These are phyloP conservation scores for Balakata baccata DNA, from an alignment of 345 rosid genomes.

Conservation along the genomic window DNA sequence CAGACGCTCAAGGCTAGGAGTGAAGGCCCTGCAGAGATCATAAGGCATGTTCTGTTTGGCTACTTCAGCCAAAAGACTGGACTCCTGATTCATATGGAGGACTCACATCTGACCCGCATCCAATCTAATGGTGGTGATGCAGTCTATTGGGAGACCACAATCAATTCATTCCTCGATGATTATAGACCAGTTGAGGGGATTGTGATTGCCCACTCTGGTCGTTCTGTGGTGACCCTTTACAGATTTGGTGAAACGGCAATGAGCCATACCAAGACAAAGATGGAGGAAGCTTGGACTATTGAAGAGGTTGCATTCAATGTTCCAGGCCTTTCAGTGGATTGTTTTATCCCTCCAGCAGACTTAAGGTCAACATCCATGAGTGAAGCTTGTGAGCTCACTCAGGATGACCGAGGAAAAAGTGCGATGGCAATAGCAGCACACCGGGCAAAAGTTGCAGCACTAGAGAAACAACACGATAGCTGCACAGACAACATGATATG, in stretches of 20 bases:
- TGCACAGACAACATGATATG: constrained; percentile 36
- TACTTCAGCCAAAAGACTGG: constrained; percentile 92
- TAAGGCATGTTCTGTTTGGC: constrained; percentile 77
- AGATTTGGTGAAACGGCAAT: constrained; percentile 81
- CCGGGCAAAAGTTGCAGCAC: constrained; percentile 66
- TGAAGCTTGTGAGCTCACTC: constrained; percentile 63
- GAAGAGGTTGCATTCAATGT: constrained; percentile 95
- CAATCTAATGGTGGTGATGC: constrained; percentile 77
- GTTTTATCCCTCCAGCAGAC: constrained; percentile 92
- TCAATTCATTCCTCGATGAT: constrained; percentile 72
- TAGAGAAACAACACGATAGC: constrained; percentile 46
- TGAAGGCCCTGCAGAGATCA: constrained; percentile 89
- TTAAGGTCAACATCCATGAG: constrained; percentile 52
- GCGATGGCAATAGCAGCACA: constrained; percentile 43
- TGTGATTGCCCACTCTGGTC: constrained; percentile 94
- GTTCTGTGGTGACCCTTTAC: constrained; percentile 77
- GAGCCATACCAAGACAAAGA: constrained; percentile 88
- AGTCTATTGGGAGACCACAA: constrained; percentile 89
- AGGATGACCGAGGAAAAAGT: constrained; percentile 60
- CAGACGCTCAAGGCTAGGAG: constrained; percentile 72
- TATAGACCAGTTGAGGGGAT: constrained; percentile 86
- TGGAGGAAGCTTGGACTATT: constrained; percentile 93
- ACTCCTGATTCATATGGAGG: constrained; percentile 79
- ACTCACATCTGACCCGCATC: constrained; percentile 79
- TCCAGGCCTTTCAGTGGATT: constrained; percentile 79